Conservation (phyloP, 768 basidiomycete genomes). For the Termitomyces sp. region DNA sequence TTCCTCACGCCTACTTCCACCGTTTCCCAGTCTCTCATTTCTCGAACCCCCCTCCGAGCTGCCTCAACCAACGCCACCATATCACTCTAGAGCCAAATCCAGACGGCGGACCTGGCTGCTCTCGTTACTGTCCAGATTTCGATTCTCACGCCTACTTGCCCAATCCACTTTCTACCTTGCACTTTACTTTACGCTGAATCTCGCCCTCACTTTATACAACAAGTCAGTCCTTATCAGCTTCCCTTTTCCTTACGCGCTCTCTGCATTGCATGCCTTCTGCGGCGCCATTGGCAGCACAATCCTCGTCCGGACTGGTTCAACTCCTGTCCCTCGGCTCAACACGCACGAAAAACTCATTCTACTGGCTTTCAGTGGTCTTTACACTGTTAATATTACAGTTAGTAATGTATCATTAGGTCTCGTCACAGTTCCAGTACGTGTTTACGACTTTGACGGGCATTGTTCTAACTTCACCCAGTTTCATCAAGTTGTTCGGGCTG, state of each 20-base stretch:
- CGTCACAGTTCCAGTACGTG: slow-evolving; percentile 83
- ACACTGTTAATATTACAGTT: slow-evolving; percentile 91
- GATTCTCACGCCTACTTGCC: slow-evolving; percentile 6
- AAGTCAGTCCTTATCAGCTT: slow-evolving; percentile 89
- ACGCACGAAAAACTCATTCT: slow-evolving; percentile 57
- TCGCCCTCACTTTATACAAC: slow-evolving; percentile 91
- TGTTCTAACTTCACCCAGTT: slow-evolving; percentile 46
- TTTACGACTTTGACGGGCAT: neutral
- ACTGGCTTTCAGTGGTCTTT: slow-evolving; percentile 80
- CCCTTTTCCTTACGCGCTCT: slow-evolving; percentile 94
- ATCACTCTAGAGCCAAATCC: slow-evolving; percentile 7
- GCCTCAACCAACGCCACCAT: slow-evolving; percentile 13
- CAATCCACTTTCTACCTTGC: slow-evolving; percentile 30
- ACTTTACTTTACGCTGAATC: slow-evolving; percentile 88
- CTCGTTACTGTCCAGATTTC: slow-evolving; percentile 2
- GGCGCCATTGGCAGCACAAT: slow-evolving; percentile 77
- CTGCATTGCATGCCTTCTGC: slow-evolving; percentile 85
- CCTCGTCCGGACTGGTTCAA: slow-evolving; percentile 36
- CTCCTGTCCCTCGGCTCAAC: slow-evolving; percentile 29
- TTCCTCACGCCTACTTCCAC: neutral
- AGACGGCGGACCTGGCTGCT: slow-evolving; percentile 5
- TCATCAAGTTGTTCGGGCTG: slow-evolving; percentile 93
- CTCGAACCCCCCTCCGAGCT: slow-evolving; percentile 4
- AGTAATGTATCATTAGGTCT: slow-evolving; percentile 88
- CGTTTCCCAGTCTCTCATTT: neutral